Conservation (phyloP, 2,329 filamentous ascomycete genomes). For the Venturiaceae sp. region DNA sequence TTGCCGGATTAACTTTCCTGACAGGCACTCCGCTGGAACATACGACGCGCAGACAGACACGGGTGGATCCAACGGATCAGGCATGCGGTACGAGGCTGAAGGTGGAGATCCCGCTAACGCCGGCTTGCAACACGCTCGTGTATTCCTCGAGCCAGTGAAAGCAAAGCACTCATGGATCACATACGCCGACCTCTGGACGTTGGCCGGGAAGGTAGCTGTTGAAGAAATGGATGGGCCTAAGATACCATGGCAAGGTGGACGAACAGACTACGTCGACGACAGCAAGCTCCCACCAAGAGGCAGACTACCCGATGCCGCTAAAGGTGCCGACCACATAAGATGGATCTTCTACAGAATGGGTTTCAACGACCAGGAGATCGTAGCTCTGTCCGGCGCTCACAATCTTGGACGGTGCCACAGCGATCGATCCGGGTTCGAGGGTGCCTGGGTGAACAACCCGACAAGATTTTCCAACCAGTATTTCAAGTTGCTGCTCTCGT, state of each 20-base stretch:
- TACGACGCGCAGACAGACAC: conserved; percentile 51
- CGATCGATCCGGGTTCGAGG: conserved; percentile 47
- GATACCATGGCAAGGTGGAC: conserved; percentile 46
- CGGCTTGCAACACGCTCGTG: conserved; percentile 52
- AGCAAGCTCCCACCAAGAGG: conserved; percentile 49
- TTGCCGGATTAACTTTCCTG: background rate
- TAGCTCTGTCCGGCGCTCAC: conserved; percentile 46
- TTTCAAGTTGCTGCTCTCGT: conserved; percentile 40
- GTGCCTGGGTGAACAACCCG: conserved; percentile 51
- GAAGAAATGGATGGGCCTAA: conserved; percentile 50
- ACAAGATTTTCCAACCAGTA: conserved; percentile 50
- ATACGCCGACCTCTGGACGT: conserved; percentile 56
- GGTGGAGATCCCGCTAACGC: conserved; percentile 57
- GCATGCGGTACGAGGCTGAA: conserved; percentile 56
- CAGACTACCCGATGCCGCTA: conserved; percentile 43
- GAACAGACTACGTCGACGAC: conserved; percentile 54
- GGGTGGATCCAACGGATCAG: conserved; percentile 54
- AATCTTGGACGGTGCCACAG: conserved; percentile 46
- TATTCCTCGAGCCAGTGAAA: conserved; percentile 55
- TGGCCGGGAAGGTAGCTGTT: conserved; percentile 50
- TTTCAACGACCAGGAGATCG: conserved; percentile 51
- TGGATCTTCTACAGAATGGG: conserved; percentile 51
- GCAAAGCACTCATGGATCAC: conserved; percentile 51
- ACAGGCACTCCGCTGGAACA: conserved; percentile 48
- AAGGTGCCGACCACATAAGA: conserved; percentile 45